Conservation (phyloP, 1,139 yeast genomes). For the Diutina rugosa region DNA sequence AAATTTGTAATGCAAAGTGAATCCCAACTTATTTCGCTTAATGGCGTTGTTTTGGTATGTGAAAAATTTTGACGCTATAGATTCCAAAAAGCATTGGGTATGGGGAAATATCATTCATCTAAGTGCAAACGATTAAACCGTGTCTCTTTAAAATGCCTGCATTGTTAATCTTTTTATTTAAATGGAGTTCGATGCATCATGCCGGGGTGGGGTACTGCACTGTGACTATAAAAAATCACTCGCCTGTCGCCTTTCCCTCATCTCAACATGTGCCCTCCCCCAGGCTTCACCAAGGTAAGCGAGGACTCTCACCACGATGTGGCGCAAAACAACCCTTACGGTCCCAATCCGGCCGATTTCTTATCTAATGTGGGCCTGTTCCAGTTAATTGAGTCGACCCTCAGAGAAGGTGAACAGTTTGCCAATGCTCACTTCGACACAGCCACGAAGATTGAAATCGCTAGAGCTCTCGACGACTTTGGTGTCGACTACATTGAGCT, state of each 20-base stretch:
- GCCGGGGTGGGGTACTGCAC: neutral
- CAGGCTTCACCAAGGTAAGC: constrained; percentile 33
- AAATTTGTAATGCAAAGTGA: too few relatives aligned
- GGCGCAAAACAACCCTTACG: constrained; percentile 57
- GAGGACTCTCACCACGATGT: constrained; percentile 21
- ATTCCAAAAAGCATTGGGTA: too few relatives aligned
- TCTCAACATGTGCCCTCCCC: constrained; percentile 7
- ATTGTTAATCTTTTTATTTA: too few relatives aligned
- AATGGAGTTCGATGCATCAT: neutral
- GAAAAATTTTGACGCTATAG: too few relatives aligned
- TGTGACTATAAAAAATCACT: neutral
- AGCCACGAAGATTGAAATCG: constrained; percentile 93
- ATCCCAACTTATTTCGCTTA: too few relatives aligned
- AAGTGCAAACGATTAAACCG: too few relatives aligned
- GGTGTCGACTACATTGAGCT: constrained; percentile 97
- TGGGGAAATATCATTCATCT: too few relatives aligned
- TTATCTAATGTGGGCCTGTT: constrained; percentile 82
- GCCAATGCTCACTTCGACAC: constrained; percentile 94
- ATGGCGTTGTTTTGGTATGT: too few relatives aligned
- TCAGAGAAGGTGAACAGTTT: constrained; percentile 97
- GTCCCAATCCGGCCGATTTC: constrained; percentile 89
- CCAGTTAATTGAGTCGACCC: constrained; percentile 87
- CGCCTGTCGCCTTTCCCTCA: neutral
- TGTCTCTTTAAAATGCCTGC: too few relatives aligned
- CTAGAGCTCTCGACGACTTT: constrained; percentile 93